A percentile compares a stretch with the other conserved stretches of the same genome.
Conservation (phyloP, 345 rosid genomes). For the Camelina laxa region DNA sequence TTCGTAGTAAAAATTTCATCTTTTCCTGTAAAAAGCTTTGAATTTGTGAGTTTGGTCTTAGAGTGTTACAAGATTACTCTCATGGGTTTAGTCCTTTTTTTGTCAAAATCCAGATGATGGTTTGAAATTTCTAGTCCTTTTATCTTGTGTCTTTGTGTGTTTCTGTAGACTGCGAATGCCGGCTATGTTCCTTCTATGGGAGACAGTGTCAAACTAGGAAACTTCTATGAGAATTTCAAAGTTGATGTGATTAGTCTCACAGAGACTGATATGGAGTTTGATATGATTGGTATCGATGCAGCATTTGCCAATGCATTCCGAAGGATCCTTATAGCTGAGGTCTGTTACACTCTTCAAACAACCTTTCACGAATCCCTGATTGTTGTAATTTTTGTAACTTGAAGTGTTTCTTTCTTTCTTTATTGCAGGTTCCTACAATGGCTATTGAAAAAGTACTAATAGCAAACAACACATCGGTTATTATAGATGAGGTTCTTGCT, state of each 20-base stretch:
- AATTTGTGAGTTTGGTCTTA: background rate
- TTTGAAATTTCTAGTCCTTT: conserved; percentile 12
- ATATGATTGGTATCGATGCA: conserved; percentile 87
- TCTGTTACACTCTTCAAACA: conserved; percentile 33
- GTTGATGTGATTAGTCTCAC: conserved; percentile 65
- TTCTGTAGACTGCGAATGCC: conserved; percentile 62
- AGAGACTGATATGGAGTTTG: conserved; percentile 76
- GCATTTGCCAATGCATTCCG: conserved; percentile 89
- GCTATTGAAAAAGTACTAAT: conserved; percentile 92
- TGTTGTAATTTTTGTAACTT: background rate
- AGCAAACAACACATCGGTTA: conserved; percentile 82
- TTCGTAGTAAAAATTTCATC: background rate
- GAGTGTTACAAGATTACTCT: background rate
- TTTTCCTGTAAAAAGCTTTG: background rate
- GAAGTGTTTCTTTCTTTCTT: conserved; percentile 3
- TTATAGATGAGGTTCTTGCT: conserved; percentile 94
- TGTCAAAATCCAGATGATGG: background rate
- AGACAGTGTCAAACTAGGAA: conserved; percentile 53
- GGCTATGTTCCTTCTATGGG: conserved; percentile 60
- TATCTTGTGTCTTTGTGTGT: conserved; percentile 36
- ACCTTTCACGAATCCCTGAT: conserved; percentile 13
- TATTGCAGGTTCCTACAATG: conserved; percentile 83
- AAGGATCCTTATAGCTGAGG: conserved; percentile 93
- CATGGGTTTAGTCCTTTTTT: background rate
- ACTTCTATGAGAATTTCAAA: conserved; percentile 61